A percentile compares a stretch with the other conserved stretches of the same genome.
These are phyloP conservation scores for Puccinia polysora DNA, from an alignment of 1,284 basidiomycete species.

Conservation along the genomic window DNA sequence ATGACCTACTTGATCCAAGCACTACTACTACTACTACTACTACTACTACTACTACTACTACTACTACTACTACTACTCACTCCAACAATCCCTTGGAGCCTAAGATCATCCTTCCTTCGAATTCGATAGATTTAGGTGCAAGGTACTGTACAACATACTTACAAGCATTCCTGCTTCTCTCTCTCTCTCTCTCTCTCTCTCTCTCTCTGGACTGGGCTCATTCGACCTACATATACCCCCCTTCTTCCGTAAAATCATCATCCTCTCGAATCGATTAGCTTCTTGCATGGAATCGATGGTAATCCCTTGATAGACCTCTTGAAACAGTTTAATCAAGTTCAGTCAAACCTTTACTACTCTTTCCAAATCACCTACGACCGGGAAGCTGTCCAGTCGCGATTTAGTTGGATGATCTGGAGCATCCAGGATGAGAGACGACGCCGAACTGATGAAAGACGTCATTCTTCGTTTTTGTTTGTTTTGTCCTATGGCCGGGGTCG, in stretches of 20 bases:
- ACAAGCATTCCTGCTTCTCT: neutral
- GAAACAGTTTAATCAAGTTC: conserved; percentile 31
- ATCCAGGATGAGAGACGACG: too few species aligned
- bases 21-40: too few species aligned
- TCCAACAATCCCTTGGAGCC: too few species aligned
- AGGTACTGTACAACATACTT: conserved; percentile 24
- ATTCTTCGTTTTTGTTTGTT: too few species aligned
- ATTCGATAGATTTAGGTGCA: conserved; percentile 38
- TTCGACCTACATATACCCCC: neutral
- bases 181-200: neutral
- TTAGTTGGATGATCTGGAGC: too few species aligned
- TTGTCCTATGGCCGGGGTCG: too few species aligned
- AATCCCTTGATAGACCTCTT: conserved; percentile 30
- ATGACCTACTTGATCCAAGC: too few species aligned
- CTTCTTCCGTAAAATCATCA: neutral
- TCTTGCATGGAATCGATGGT: conserved; percentile 40
- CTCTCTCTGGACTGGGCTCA: neutral
- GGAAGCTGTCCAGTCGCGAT: neutral
- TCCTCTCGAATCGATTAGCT: conserved; percentile 4
- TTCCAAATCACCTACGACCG: neutral
- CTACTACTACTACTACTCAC: too few species aligned
- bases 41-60: too few species aligned
- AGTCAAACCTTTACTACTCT: neutral
- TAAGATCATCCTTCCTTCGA: too few species aligned
- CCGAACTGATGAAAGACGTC: too few species aligned